These are phyloP conservation scores for Lophiotrema nucula DNA, from an alignment of 495 filamentous ascomycete species.

Conservation along the genomic window DNA sequence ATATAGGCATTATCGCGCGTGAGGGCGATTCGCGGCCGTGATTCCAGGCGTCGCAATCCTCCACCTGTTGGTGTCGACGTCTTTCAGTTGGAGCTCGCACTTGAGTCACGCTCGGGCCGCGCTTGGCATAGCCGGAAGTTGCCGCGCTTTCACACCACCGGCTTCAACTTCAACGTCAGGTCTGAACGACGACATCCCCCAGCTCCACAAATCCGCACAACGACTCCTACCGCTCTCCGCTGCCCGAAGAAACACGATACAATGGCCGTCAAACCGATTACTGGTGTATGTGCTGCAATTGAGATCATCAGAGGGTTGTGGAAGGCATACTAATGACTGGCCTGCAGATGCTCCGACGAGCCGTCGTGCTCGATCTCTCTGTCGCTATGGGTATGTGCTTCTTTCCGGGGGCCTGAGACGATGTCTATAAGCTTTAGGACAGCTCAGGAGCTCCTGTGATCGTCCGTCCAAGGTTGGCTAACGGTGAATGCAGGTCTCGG, in stretches of 20 bases:
- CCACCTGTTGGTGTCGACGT: background rate
- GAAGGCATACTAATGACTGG: slow-evolving; percentile 35
- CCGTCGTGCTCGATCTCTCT: slow-evolving; percentile 74
- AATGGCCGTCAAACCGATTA: slow-evolving; percentile 56
- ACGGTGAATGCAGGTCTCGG: slow-evolving; percentile 56
- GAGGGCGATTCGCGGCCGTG: background rate
- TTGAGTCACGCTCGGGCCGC: background rate
- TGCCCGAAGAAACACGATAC: slow-evolving; percentile 1
- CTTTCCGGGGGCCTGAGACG: background rate
- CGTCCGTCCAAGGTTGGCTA: background rate
- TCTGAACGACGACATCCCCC: slow-evolving; percentile 18
- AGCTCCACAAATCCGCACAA: slow-evolving; percentile 16
- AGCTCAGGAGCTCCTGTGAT: too few species aligned
- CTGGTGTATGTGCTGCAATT: slow-evolving; percentile 48
- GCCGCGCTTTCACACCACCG: slow-evolving; percentile 6
- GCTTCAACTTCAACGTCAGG: slow-evolving; percentile 1
- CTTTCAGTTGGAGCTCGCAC: background rate
- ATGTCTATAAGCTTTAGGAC: background rate
- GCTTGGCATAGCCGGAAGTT: slow-evolving; percentile 1
- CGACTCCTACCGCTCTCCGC: slow-evolving; percentile 17
- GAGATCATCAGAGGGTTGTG: slow-evolving; percentile 11
- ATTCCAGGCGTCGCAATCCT: too few species aligned
- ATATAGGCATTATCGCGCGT: background rate
- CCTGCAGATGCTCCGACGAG: slow-evolving; percentile 66
- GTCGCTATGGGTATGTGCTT: slow-evolving; percentile 67